A percentile compares a stretch with the other conserved stretches of the same genome.
Conservation (phyloP, 2,329 filamentous ascomycete species). For the Cladobotryum mycophilum region DNA sequence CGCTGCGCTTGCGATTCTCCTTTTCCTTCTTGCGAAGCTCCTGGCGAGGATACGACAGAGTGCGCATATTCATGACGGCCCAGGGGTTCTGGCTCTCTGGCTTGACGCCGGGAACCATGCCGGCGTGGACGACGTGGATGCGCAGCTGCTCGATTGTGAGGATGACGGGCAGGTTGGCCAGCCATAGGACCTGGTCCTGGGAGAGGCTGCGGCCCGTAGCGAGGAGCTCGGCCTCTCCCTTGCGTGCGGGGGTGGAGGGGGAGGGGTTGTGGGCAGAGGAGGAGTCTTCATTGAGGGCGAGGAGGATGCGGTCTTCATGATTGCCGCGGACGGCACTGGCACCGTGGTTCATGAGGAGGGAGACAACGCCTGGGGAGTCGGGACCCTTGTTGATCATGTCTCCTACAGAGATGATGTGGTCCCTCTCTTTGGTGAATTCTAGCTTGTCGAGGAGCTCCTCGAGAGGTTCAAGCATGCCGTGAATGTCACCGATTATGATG, state of each 20-base stretch:
- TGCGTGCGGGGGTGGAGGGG: constrained; percentile 16
- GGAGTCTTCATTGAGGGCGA: constrained; percentile 42
- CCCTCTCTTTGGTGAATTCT: constrained; percentile 48
- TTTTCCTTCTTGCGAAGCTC: constrained; percentile 32
- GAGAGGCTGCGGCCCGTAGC: constrained; percentile 50
- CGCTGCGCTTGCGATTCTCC: constrained; percentile 5
- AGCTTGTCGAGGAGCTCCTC: constrained; percentile 60
- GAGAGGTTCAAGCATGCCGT: constrained; percentile 72
- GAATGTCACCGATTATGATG: constrained; percentile 84
- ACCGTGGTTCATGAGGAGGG: constrained; percentile 63
- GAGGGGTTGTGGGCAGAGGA: constrained; percentile 1
- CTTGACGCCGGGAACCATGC: constrained; percentile 68
- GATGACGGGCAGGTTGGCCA: constrained; percentile 70
- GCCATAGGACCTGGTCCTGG: constrained; percentile 59
- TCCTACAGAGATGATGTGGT: constrained; percentile 71
- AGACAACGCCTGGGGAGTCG: constrained; percentile 71
- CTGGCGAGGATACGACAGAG: constrained; percentile 52
- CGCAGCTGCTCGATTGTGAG: constrained; percentile 61
- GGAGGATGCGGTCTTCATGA: constrained; percentile 82
- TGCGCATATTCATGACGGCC: constrained; percentile 89
- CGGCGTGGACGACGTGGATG: constrained; percentile 73
- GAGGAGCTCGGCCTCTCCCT: constrained; percentile 36
- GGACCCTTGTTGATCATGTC: constrained; percentile 85
- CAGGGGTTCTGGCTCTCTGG: constrained; percentile 68
- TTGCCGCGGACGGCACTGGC: constrained; percentile 86